Conservation (phyloP, 768 basidiomycete genomes). For the Suillus decipiens region DNA sequence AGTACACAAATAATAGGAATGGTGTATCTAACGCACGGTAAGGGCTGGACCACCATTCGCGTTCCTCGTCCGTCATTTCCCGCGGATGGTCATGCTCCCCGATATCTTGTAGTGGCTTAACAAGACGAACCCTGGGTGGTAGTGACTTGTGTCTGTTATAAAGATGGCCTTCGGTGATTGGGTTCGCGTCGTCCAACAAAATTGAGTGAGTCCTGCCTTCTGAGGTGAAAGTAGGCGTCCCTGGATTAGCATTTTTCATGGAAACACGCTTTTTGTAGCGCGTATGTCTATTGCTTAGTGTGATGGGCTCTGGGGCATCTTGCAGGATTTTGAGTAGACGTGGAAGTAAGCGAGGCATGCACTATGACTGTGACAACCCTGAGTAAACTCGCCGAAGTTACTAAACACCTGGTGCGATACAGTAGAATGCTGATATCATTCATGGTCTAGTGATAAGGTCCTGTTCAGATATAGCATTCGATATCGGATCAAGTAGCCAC, state of each 20-base stretch:
- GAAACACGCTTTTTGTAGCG: conserved; percentile 29
- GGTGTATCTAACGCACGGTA: conserved; percentile 52
- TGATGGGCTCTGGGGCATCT: conserved; percentile 30
- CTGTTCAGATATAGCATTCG: background rate
- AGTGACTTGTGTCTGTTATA: conserved; percentile 60
- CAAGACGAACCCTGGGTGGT: conserved; percentile 47
- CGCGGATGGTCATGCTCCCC: conserved; percentile 42
- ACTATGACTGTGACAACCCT: background rate
- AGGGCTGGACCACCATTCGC: conserved; percentile 71
- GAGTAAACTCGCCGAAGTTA: background rate
- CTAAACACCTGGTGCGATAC: background rate
- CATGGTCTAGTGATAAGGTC: background rate
- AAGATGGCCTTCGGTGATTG: conserved; percentile 48
- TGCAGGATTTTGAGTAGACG: conserved; percentile 53
- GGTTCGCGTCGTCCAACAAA: conserved; percentile 56
- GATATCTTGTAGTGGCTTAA: conserved; percentile 25
- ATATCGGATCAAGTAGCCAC: background rate
- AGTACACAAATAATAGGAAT: background rate
- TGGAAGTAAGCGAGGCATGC: conserved; percentile 73
- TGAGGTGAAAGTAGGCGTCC: conserved; percentile 46
- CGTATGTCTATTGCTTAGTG: conserved; percentile 13
- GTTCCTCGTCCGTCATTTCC: conserved; percentile 64
- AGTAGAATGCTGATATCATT: background rate
- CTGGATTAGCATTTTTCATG: conserved; percentile 36
- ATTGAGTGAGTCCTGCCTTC: conserved; percentile 55